Percentiles rank a stretch among this genome's conserved stretches.
Evolutionary conservation across 1,139 yeast species (phyloP).

Genomic region (Candida neerlandica): DNA sequence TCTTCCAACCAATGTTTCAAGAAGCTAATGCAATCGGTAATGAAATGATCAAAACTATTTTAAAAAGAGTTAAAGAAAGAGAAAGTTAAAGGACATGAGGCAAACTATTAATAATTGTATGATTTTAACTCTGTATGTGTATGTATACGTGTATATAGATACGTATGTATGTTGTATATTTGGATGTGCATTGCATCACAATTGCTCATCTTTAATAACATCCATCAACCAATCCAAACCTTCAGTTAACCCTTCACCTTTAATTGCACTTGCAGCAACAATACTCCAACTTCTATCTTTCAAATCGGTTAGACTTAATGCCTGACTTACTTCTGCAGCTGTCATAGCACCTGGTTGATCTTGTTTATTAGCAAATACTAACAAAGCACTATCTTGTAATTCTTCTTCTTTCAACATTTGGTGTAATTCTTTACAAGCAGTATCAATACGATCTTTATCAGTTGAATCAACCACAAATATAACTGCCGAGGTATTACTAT

Average conservation of each 20-base stretch:
- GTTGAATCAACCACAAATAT: slow-evolving; percentile 97
- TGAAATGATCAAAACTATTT: slow-evolving; percentile 90
- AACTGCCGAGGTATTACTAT: slow-evolving; percentile 93
- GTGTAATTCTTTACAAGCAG: slow-evolving; percentile 86
- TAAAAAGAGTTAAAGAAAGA: slow-evolving; percentile 51
- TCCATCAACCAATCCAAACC: slow-evolving; percentile 98
- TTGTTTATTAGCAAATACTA: slow-evolving; percentile 96
- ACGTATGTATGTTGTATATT: not conserved
- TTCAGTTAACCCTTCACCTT: slow-evolving; percentile 94
- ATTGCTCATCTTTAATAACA: slow-evolving; percentile 89
- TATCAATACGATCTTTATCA: slow-evolving; percentile 88
- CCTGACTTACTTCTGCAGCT: slow-evolving; percentile 92
- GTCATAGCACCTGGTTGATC: slow-evolving; percentile 95
- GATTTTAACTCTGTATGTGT: not conserved
- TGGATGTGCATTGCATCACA: slow-evolving; percentile 32
- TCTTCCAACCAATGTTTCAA: slow-evolving; percentile 82
- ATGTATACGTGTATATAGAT: slow-evolving; percentile 2
- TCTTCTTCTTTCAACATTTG: slow-evolving; percentile 94
- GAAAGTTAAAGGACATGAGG: slow-evolving; percentile 22
- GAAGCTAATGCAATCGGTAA: slow-evolving; percentile 93
- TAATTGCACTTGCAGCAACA: slow-evolving; percentile 93
- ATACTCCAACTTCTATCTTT: slow-evolving; percentile 98
- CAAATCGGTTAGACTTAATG: slow-evolving; percentile 79
- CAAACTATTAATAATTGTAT: not conserved
- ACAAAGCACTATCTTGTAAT: slow-evolving; percentile 80